Percentiles rank a stretch among this genome's conserved stretches.
phyloP scores from a whole-genome alignment of 495 filamentous ascomycete species.

The Xylaria nigripes region DNA sequence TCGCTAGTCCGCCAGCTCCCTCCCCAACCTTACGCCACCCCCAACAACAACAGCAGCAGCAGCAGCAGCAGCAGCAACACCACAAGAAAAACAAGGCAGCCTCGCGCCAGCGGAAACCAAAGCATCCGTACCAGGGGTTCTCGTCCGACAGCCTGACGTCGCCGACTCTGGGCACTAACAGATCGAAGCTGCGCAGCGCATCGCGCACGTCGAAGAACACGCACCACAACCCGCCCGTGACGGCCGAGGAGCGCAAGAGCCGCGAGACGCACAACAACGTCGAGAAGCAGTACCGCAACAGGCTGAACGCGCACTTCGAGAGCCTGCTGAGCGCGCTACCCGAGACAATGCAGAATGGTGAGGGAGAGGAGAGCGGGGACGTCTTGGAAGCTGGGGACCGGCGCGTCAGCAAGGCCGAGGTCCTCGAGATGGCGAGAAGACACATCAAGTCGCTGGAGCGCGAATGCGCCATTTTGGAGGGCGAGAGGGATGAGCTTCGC shows the following conservation, averaged over 20 bases:
- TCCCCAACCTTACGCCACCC: slow-evolving; percentile 9
- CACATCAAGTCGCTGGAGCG: slow-evolving; percentile 36
- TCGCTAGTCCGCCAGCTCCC: slow-evolving; percentile 15
- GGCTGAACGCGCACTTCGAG: slow-evolving; percentile 41
- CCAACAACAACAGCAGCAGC: too few relatives aligned
- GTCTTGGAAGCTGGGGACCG: slow-evolving; percentile 27
- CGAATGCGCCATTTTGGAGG: slow-evolving; percentile 27
- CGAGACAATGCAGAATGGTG: slow-evolving; percentile 24
- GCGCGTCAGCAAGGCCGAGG: slow-evolving; percentile 40
- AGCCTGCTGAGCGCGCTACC: slow-evolving; percentile 36
- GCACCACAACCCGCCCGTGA: slow-evolving; percentile 25
- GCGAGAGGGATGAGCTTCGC: slow-evolving; percentile 28
- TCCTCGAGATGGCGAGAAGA: slow-evolving; percentile 36
- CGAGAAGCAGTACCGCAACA: slow-evolving; percentile 43
- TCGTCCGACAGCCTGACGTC: slow-evolving; percentile 18
- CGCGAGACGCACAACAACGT: slow-evolving; percentile 40
- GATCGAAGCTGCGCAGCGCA: slow-evolving; percentile 32
- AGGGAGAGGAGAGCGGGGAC: slow-evolving; percentile 18
- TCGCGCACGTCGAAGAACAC: slow-evolving; percentile 35
- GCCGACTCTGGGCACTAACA: slow-evolving; percentile 3
- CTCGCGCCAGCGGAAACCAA: slow-evolving; percentile 15
- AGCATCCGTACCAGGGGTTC: slow-evolving; percentile 15
- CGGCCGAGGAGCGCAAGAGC: slow-evolving; percentile 31
- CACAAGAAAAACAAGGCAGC: slow-evolving; percentile 10
- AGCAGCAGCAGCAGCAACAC: slow-evolving; percentile 8